A percentile compares a stretch with the other conserved stretches of the same genome.
Evolutionary conservation across 805 yeast species (phyloP).

Genomic region (Candida glaebosa): DNA sequence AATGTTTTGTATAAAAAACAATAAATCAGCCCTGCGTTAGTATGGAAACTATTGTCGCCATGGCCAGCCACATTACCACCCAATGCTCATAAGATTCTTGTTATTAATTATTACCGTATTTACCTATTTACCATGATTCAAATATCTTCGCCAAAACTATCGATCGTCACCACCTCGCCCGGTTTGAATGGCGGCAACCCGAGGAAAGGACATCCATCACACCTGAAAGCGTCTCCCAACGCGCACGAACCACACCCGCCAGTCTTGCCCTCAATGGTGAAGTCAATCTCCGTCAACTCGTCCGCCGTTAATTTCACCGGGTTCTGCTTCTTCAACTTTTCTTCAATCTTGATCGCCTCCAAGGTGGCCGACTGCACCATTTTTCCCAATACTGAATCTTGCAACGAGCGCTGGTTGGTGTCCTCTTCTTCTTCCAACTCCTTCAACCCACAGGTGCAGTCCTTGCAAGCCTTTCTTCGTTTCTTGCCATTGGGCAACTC

Average conservation of each 20-base stretch:
- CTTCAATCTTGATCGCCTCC: conserved; percentile 55
- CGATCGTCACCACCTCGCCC: conserved; percentile 83
- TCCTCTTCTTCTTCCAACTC: conserved; percentile 77
- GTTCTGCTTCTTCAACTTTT: conserved; percentile 45
- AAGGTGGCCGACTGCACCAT: conserved; percentile 50
- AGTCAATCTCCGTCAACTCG: conserved; percentile 87
- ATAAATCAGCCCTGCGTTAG: no score
- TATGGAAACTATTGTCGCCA: no score
- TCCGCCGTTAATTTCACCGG: conserved; percentile 55
- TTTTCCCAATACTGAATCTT: conserved; percentile 41
- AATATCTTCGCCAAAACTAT: conserved; percentile 73
- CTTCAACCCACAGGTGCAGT: conserved; percentile 95
- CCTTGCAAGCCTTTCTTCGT: conserved; percentile 94
- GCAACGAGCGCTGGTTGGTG: conserved; percentile 39
- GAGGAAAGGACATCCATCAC: conserved; percentile 96
- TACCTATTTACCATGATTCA: no score
- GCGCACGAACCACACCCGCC: conserved; percentile 98
- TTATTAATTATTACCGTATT: no score
- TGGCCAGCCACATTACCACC: no score
- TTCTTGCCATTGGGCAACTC: conserved; percentile 49
- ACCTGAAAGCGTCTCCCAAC: conserved; percentile 95
- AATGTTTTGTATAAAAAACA: no score
- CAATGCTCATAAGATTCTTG: no score
- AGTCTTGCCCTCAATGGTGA: conserved; percentile 93
- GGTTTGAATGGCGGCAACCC: conserved; percentile 99